These are phyloP conservation scores for Fusarium bulbicola DNA, from an alignment of 2,329 filamentous ascomycete species.

Conservation along the genomic window DNA sequence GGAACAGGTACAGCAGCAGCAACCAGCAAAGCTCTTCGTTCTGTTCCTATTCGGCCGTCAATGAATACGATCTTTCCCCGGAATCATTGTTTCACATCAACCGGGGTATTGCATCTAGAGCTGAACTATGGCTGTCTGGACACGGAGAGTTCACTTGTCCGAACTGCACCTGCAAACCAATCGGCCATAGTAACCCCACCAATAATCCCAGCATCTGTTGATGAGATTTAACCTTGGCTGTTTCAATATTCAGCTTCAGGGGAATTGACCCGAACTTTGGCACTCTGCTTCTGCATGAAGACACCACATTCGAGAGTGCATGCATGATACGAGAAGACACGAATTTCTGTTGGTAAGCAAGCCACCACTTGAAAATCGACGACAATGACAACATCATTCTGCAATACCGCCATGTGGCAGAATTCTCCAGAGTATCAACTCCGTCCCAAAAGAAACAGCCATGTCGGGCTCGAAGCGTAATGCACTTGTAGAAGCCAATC, in stretches of 20 bases:
- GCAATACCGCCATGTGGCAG: neutral
- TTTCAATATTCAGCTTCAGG: neutral
- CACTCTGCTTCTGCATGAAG: neutral
- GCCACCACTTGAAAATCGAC: neutral
- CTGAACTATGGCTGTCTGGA: neutral
- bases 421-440: neutral
- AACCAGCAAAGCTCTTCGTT: neutral
- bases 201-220: neutral
- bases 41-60: neutral
- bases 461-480: neutral
- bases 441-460: neutral
- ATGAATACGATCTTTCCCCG: neutral
- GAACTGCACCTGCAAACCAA: neutral
- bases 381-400: neutral
- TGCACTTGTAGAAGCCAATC: neutral
- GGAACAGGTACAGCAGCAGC: neutral
- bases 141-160: neutral
- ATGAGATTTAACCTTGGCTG: neutral
- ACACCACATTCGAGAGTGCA: neutral
- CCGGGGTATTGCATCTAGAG: neutral
- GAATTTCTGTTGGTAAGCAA: neutral
- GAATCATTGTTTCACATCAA: neutral
- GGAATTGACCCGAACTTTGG: neutral
- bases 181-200: neutral
- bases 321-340: neutral